Evolutionary conservation across 352 stramenopile genomes (phyloP), one percentile per base, ranked within the genome.

Genomic region (Globisporangium cederbergense): DNA sequence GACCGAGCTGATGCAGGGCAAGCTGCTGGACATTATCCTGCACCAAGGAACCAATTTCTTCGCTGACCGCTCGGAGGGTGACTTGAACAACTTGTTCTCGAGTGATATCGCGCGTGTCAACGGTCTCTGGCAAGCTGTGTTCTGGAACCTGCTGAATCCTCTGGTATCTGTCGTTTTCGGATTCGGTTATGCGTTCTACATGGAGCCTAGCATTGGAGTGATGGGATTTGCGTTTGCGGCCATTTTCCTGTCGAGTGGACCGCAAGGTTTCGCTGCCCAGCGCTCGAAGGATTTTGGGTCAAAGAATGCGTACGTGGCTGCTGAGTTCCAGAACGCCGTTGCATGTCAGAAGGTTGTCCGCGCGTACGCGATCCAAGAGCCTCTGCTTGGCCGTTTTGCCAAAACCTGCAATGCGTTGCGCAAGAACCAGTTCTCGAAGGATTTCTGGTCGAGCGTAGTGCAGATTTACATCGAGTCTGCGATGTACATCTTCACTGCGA

Each of bases 381-480:
- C 86, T 34, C 81, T 96, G 20, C 78, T 94, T 38, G 69, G 67
- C 4, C 81, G 81, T 5, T 95, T 96, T 61, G 78, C 75, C 47
- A 86, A 84, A 53, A 91, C 84, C 22, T 88, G 77, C 53, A 65
- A 60, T 4, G 70, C 66, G 34, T 61, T 96, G 63, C 76, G 86
- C 42, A 93, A 90, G 64, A 90, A 87, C 65, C 86, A 95, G 70
- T 95, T 96, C 71, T 87, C 75, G 25, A 96, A 95, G 66, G 86
- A 95, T 60, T 94, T 96, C 53, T 96, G 88, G 88, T 90, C 86
- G 36, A 92, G 85, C 61, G 81, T 96, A 54, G 88, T 96, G 62
- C 88, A 96, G 72, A 96, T 96, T 56, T 94, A 96, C 77, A 92
- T 96, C 54, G 86, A 95, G 64, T 93, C 83, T 43, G 84, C 83